Evolutionary conservation across 116 monocot genomes (phyloP).

Genomic region (Zostera marina): DNA sequence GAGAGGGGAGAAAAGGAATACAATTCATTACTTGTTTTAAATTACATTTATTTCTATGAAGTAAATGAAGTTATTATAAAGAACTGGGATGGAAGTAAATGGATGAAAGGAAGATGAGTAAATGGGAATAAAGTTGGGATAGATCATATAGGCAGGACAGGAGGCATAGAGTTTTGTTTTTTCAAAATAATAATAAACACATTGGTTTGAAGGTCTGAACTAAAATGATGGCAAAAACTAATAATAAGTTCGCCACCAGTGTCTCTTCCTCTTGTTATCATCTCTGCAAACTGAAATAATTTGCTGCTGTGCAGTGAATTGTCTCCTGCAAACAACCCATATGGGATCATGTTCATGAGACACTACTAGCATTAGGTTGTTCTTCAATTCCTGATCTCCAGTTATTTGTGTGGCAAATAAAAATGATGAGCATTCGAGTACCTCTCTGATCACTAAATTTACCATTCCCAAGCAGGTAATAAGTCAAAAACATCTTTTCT

Average conservation of each 20-base stretch:
- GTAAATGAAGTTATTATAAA: conserved; percentile 1
- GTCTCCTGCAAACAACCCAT: conserved; percentile 3
- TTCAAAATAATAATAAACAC: conserved; percentile 5
- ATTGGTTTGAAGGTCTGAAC: conserved; percentile 9
- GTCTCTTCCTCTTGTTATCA: conserved; percentile 4
- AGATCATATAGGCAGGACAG: too few species aligned
- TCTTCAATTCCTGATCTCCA: background rate
- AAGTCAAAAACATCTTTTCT: conserved; percentile 5
- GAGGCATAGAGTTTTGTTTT: too few species aligned
- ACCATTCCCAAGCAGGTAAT: background rate
- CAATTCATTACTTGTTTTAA: too few species aligned
- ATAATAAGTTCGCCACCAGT: conserved; percentile 5
- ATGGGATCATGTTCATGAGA: conserved; percentile 2
- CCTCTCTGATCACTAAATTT: conserved; percentile 1
- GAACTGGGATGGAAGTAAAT: background rate
- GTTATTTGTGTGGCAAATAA: conserved; percentile 1
- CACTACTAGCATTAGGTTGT: background rate
- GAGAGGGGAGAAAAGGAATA: too few species aligned
- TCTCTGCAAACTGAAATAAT: conserved; percentile 7
- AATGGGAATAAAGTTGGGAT: conserved; percentile 2
- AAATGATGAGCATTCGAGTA: conserved; percentile 3
- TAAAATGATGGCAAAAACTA: conserved; percentile 9
- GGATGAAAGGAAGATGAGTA: background rate
- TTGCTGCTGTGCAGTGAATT: conserved; percentile 7
- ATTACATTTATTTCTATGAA: background rate